phyloP scores from a whole-genome alignment of 768 basidiomycete genomes.

The Agaricus subrufescens region DNA sequence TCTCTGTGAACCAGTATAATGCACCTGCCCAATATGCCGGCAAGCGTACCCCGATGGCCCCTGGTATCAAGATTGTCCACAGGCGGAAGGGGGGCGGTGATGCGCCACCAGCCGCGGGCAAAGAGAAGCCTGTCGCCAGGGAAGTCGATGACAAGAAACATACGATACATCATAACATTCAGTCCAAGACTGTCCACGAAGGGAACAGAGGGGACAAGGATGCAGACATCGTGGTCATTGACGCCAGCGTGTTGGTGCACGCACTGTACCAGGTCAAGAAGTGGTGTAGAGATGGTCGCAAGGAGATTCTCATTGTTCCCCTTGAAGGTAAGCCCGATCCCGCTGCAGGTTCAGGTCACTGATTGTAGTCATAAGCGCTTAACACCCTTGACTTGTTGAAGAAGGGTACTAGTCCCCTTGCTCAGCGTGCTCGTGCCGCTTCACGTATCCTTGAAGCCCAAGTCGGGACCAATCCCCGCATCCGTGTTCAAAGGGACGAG shows the following conservation, averaged over 20 bases:
- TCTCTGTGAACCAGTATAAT: conserved; percentile 11
- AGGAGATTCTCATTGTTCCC: conserved; percentile 79
- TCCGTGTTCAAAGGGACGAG: conserved; percentile 77
- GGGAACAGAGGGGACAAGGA: conserved; percentile 36
- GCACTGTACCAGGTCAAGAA: conserved; percentile 74
- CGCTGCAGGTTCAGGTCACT: not conserved
- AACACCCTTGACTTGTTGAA: conserved; percentile 91
- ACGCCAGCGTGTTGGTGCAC: conserved; percentile 79
- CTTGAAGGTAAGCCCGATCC: conserved; percentile 66
- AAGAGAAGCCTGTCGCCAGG: conserved; percentile 11
- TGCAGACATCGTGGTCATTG: conserved; percentile 72
- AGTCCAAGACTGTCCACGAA: conserved; percentile 7
- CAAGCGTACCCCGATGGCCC: conserved; percentile 28
- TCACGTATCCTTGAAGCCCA: conserved; percentile 87
- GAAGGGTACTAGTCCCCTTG: conserved; percentile 77
- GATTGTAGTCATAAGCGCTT: conserved; percentile 46
- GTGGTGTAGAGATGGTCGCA: conserved; percentile 73
- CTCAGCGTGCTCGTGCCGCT: conserved; percentile 80
- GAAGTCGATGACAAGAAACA: conserved; percentile 6
- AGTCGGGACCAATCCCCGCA: conserved; percentile 78
- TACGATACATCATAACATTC: not conserved
- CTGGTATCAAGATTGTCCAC: conserved; percentile 26
- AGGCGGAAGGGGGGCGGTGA: conserved; percentile 25
- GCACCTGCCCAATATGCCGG: conserved; percentile 15
- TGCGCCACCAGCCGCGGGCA: conserved; percentile 14